Evolutionary conservation across 495 filamentous ascomycete species (phyloP), one percentile per base, ranked within the genome.

Genomic region (Daldinia childiae): DNA sequence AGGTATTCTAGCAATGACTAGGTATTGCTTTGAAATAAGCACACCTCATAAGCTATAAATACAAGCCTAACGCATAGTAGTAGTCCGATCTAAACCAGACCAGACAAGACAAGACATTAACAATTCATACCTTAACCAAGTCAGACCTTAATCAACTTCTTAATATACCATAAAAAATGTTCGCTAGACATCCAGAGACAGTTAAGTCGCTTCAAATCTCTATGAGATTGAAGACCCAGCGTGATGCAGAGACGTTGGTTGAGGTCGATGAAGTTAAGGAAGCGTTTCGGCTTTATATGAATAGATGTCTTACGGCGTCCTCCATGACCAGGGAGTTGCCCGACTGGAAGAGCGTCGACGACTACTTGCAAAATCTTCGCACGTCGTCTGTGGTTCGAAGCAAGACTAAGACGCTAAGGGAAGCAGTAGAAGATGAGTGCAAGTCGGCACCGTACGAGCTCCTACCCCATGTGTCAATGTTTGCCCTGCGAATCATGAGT

Each of bases 271-370:
- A 48, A 1, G 51, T 73, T 48, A 68, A 41, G 39, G 64, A 68
- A 54, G 56, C 65, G 9, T 64, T 58, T 9, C 70, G 70, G 8
- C 48, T 36, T 51, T 73, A 68, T 36, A 29, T 51, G 43, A 68
- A 73, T 50, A 50, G 64, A 30, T 73, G 70, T 19, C 61, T 73
- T 7, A 48, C 61, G 4, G 39, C 61, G 14, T 32, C 34, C 26
- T 68, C 58, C 0, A 38, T 34, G 15, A 59, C 5, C 24, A 69
- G 9, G 50, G 56, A 55, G 26, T 0, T 39, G 0, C 52, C 62
- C 8, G 32, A 65, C 50, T 61, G 65, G 65, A 65, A 66, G 24
- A 29, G 62, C 1, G 57, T 69, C 21, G 36, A 68, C 50, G 55
- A 57, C 39, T 72, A 72, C 58, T 3, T 72, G 9, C 17, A 34